Evolutionary conservation across 2,329 filamentous ascomycete genomes (phyloP).

Genomic region (Nigrograna mackinnonii): DNA sequence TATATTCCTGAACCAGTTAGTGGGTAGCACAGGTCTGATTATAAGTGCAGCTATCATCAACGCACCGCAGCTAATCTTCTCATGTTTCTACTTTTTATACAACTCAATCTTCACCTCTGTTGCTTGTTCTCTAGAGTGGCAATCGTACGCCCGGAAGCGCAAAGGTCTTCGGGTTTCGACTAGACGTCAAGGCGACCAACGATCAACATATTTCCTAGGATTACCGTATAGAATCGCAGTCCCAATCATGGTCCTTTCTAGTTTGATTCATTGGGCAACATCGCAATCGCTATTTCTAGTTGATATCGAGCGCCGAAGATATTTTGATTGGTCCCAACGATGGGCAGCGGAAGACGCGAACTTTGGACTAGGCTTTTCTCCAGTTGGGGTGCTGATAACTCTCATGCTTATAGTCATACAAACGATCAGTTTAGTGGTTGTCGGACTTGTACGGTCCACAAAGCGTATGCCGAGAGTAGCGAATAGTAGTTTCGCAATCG

Average conservation of each 20-base stretch:
- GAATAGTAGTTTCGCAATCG: slow-evolving; percentile 7
- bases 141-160: neutral
- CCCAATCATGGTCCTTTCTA: neutral
- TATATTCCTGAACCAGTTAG: neutral
- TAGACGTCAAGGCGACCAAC: neutral
- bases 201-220: neutral
- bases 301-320: neutral
- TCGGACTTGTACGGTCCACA: neutral
- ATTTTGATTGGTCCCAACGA: neutral
- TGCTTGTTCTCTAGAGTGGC: neutral
- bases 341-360: neutral
- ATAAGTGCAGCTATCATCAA: neutral
- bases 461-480: neutral
- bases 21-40: neutral
- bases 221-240: neutral
- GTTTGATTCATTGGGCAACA: neutral
- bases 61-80: neutral
- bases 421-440: neutral
- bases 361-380: neutral
- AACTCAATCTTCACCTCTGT: neutral
- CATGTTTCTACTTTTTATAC: neutral
- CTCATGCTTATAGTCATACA: neutral
- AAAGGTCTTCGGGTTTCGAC: neutral
- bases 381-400: neutral
- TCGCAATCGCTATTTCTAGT: neutral